These are phyloP conservation scores for Daldinia sp. DNA, from an alignment of 2,329 filamentous ascomycete genomes.

Conservation along the genomic window DNA sequence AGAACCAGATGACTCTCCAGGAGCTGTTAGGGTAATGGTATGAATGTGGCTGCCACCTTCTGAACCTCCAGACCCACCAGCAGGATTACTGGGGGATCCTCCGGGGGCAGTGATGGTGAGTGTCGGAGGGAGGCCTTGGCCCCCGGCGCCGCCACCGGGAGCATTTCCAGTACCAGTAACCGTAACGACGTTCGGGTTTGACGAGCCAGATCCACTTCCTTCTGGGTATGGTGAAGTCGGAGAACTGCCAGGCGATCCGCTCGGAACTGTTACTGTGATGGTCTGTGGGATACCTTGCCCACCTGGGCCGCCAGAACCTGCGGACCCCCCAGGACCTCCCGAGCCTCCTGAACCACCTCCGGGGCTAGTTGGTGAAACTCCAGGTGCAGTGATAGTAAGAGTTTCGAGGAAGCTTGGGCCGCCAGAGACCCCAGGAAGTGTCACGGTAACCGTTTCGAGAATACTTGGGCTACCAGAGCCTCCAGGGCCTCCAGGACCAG, in stretches of 20 bases:
- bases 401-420: constrained; percentile 28
- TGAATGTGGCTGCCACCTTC: constrained; percentile 22
- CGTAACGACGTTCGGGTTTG: constrained; percentile 18
- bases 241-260: constrained; percentile 26
- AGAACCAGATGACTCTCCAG: constrained; percentile 26
- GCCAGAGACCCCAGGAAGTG: constrained; percentile 17
- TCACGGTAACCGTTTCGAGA: constrained; percentile 10
- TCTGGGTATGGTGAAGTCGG: constrained; percentile 32
- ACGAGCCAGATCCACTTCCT: constrained; percentile 19
- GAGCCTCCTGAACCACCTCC: constrained; percentile 10
- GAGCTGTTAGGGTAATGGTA: constrained; percentile 29
- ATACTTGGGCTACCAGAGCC: constrained; percentile 6
- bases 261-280: constrained; percentile 38
- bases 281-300: constrained; percentile 28
- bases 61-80: constrained; percentile 26
- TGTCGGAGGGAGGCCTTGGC: constrained; percentile 32
- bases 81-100: constrained; percentile 31
- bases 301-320: constrained; percentile 26
- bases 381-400: constrained; percentile 37
- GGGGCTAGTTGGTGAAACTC: constrained; percentile 26
- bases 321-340: constrained; percentile 6
- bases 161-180: constrained; percentile 26
- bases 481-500: constrained; percentile 30
- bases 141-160: constrained; percentile 21
- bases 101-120: constrained; percentile 39